Evolutionary conservation across 495 filamentous ascomycete species (phyloP), one percentile per base, ranked within the genome.

Genomic region (Penicillium pancosmium): DNA sequence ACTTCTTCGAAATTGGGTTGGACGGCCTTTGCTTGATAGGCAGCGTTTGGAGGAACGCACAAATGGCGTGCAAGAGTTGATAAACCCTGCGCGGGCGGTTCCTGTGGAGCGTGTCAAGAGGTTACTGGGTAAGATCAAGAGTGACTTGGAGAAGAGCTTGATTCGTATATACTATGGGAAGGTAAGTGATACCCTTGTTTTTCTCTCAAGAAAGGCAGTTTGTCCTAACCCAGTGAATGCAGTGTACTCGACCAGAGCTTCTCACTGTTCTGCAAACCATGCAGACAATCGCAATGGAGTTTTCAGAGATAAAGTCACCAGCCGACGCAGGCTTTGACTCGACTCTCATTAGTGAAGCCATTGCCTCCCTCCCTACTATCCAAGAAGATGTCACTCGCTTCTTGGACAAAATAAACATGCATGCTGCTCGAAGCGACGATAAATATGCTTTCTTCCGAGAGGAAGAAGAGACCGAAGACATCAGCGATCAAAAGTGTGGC

Each of bases 141-240:
- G 82, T 52, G 94, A 99, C 66, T 81, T 99, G 10, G 94, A 99
- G 69, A 90, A 92, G 62, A 92, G 88, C 49, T 74, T 99, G 41
- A 94, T 98, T 66, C 83, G 94, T 18, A 97, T 99, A 41, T 99
- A 97, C 76, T 99, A 99, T 69, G 90, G 91, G 15, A 94, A 92
- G 76, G 81, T 83, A 59, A 18, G 64, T 41, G 16, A 8, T 23
- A 9, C n/a, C 21, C 18, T 36, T 16, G 3, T 43, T n/a, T 18
- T n/a, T 43, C 23, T 23, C 23, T 23, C 23, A 38, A 38, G n/a
- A n/a, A 38, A 10, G 36, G 36, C 4, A 16, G 25, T 18, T 27
- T 16, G 8, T 52, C 50, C 76, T 78, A 63, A 79, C 40, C 19
- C 40, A 15, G 5, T 40, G 62, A 31, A 9, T 31, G 50, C 64